Base-by-base conservation (phyloP, 495 filamentous ascomycete species). In the Penicillium mononematosum region DNA sequence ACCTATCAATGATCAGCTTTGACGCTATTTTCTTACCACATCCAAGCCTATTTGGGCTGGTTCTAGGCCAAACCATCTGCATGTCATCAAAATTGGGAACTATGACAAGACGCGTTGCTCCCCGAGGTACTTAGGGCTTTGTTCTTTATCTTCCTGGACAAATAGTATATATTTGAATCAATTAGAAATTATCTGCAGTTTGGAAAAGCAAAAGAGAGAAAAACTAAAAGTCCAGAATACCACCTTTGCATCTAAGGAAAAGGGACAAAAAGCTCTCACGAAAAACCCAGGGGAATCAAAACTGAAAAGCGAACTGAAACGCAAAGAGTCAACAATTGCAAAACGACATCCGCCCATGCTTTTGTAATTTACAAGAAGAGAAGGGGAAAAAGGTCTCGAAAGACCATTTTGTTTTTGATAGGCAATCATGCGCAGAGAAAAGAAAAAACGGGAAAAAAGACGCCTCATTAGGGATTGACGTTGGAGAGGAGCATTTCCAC, bases 291-390 rank as follows among this genome's bases (percentile, higher is more conserved):
- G 56, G 53, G 58, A 66, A 66, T 62, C 56, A 58, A 52, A 63
- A 47, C 53, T 55, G 57, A 62, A 62, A 45, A 63, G 51, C 41
- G 55, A 49, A 61, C 57, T 50, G 60, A 65, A 42, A 66, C 55
- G 58, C 60, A 64, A 56, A 60, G 54, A 57, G 49, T 43, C 51
- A 68, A 59, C 45, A 65, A 58, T 46, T 22, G 58, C 52, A 60
- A 61, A 64, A 70, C 57, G 56, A 66, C 60, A 63, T 63, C 71
- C 66, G 66, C 69, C 69, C 74, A 72, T 64, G 70, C 72, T 74
- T 74, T 74, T 73, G 62, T 77, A 77, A 70, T 77, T 69, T 75
- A 77, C 70, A 76, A 59, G 65, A 61, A 58, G 34, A 48, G 29
- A 53, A 50, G 17, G 41, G 44, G 53, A 57, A 32, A 56, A 32